A percentile compares a stretch with the other conserved stretches of the same genome.
Evolutionary conservation across 108 stramenopile species (phyloP).

Genomic region (Cyclotella atomus): DNA sequence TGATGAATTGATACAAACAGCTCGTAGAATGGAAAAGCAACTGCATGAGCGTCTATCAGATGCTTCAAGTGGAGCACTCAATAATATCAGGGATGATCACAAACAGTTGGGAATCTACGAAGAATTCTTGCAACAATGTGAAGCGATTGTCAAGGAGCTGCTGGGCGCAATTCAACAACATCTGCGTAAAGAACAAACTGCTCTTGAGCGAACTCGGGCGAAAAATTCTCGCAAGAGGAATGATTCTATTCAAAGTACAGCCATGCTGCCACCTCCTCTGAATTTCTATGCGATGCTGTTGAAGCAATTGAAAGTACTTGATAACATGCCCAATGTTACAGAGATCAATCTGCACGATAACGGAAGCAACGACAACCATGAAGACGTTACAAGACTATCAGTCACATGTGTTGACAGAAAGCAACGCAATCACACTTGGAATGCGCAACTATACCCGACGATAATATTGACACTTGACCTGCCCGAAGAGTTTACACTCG

Average conservation of each 20-base stretch:
- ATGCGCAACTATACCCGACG: slow-evolving; percentile 46
- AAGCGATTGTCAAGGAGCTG: slow-evolving; percentile 43
- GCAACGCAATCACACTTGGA: slow-evolving; percentile 48
- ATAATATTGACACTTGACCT: slow-evolving; percentile 43
- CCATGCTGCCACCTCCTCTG: slow-evolving; percentile 27
- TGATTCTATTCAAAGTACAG: background rate
- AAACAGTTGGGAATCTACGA: slow-evolving; percentile 18
- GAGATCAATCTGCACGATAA: slow-evolving; percentile 36
- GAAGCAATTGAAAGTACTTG: slow-evolving; percentile 31
- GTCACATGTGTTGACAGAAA: slow-evolving; percentile 39
- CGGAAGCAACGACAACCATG: slow-evolving; percentile 5
- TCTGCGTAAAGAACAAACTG: slow-evolving; percentile 30
- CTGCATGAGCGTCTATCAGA: slow-evolving; percentile 45
- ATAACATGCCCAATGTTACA: slow-evolving; percentile 31
- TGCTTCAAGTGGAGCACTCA: slow-evolving; percentile 38
- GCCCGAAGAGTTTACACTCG: slow-evolving; percentile 33
- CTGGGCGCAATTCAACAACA: slow-evolving; percentile 43
- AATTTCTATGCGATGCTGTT: slow-evolving; percentile 40
- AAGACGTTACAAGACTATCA: slow-evolving; percentile 41
- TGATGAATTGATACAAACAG: slow-evolving; percentile 32
- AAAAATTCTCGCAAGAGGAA: background rate
- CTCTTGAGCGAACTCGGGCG: slow-evolving; percentile 4
- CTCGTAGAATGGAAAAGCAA: slow-evolving; percentile 26
- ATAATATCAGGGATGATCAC: background rate
- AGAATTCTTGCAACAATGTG: slow-evolving; percentile 45